Conservation (phyloP, 2,329 filamentous ascomycete species). For the Madurella mycetomatis region DNA sequence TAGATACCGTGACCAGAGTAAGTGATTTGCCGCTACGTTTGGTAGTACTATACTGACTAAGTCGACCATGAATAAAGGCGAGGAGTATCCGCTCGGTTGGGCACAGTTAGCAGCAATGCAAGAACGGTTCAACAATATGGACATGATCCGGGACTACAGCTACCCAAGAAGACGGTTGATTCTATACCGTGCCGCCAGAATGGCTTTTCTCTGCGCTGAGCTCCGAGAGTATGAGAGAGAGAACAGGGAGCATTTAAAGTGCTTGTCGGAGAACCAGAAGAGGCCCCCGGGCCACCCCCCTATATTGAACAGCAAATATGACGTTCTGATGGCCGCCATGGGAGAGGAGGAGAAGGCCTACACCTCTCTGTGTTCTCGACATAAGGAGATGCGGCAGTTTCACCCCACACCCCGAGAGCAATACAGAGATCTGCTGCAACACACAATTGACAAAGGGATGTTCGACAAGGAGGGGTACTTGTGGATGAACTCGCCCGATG, state of each 20-base stretch:
- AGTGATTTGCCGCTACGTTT: background rate
- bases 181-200: background rate
- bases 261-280: slow-evolving; percentile 8
- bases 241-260: background rate
- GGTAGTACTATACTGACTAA: background rate
- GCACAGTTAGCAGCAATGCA: slow-evolving; percentile 2
- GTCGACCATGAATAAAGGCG: background rate
- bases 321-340: background rate
- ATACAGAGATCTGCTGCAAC: slow-evolving; percentile 1
- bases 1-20: background rate
- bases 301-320: background rate
- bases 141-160: slow-evolving; percentile 4
- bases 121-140: slow-evolving; percentile 2
- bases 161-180: background rate
- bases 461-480: background rate
- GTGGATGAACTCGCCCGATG: slow-evolving; percentile 3
- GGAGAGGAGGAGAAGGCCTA: background rate
- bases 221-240: slow-evolving; percentile 1
- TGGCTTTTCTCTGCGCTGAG: background rate
- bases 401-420: background rate
- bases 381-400: slow-evolving; percentile 1
- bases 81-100: slow-evolving; percentile 3
- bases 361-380: background rate
- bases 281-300: slow-evolving; percentile 3
- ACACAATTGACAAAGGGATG: background rate